phyloP scores from a whole-genome alignment of 2,329 filamentous ascomycete genomes.

The Drechslerella coelobrocha region DNA sequence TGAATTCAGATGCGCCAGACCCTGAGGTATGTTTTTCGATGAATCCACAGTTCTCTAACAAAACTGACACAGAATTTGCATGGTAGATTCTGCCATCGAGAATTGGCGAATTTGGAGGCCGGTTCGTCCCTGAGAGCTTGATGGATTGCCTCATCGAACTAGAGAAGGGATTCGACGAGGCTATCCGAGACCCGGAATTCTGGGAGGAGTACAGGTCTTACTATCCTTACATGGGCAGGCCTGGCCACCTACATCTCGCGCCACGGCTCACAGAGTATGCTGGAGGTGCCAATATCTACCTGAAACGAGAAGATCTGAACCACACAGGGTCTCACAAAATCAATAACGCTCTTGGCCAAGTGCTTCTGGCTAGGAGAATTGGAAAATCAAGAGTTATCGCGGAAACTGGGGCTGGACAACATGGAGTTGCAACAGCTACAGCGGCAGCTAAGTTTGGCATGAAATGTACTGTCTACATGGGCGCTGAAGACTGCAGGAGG shows the following conservation, averaged over 20 bases:
- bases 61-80: constrained; percentile 54
- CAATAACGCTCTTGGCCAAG: constrained; percentile 95
- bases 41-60: neutral
- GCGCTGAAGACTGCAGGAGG: constrained; percentile 92
- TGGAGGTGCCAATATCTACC: constrained; percentile 92
- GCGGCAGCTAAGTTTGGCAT: constrained; percentile 98
- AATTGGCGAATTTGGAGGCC: constrained; percentile 94
- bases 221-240: constrained; percentile 96
- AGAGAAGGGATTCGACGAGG: constrained; percentile 86
- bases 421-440: constrained; percentile 95
- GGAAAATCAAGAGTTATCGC: constrained; percentile 98
- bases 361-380: constrained; percentile 80
- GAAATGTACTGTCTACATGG: constrained; percentile 98
- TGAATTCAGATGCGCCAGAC: constrained; percentile 67
- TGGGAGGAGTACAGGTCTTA: constrained; percentile 97
- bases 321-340: constrained; percentile 99
- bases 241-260: constrained; percentile 87
- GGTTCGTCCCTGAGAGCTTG: constrained; percentile 95
- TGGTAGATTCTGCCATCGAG: constrained; percentile 74
- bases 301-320: constrained; percentile 97
- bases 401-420: constrained; percentile 95
- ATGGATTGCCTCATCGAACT: constrained; percentile 96
- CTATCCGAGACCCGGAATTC: constrained; percentile 85
- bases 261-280: constrained; percentile 86
- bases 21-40: constrained; percentile 53